These are phyloP conservation scores for Emericellopsis cladophorae DNA, from an alignment of 2,329 filamentous ascomycete genomes.

Conservation along the genomic window DNA sequence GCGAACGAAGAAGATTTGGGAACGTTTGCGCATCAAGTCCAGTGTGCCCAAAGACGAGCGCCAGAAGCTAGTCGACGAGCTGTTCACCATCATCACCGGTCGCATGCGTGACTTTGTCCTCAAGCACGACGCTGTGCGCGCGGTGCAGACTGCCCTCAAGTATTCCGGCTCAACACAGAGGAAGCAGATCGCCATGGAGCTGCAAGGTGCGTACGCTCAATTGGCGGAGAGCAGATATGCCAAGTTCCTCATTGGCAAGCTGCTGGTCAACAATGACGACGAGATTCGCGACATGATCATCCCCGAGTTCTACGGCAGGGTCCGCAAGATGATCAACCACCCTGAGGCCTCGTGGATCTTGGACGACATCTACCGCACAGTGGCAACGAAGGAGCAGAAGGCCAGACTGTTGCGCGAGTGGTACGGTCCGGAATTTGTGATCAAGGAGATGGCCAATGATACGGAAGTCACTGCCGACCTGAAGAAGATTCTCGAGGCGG, in stretches of 20 bases:
- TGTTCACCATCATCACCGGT: constrained; percentile 84
- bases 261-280: constrained; percentile 81
- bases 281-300: constrained; percentile 83
- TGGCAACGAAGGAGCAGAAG: constrained; percentile 79
- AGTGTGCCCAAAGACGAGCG: constrained; percentile 85
- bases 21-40: constrained; percentile 81
- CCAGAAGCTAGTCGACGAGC: constrained; percentile 72
- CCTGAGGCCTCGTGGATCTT: constrained; percentile 95
- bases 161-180: constrained; percentile 80
- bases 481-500: constrained; percentile 57
- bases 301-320: constrained; percentile 87
- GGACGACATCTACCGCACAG: constrained; percentile 87
- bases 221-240: constrained; percentile 92
- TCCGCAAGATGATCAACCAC: constrained; percentile 89
- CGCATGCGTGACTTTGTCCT: constrained; percentile 91
- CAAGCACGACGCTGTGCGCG: constrained; percentile 95
- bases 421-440: constrained; percentile 88
- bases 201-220: constrained; percentile 72
- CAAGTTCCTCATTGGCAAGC: constrained; percentile 93
- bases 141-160: constrained; percentile 93
- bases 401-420: constrained; percentile 78
- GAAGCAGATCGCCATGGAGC: constrained; percentile 73
- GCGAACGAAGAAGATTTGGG: constrained; percentile 94
- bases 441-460: constrained; percentile 50
- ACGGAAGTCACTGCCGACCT: constrained; percentile 55